These are phyloP conservation scores for Orbilia blumenaviensis DNA, from an alignment of 2,329 filamentous ascomycete species.

Conservation along the genomic window DNA sequence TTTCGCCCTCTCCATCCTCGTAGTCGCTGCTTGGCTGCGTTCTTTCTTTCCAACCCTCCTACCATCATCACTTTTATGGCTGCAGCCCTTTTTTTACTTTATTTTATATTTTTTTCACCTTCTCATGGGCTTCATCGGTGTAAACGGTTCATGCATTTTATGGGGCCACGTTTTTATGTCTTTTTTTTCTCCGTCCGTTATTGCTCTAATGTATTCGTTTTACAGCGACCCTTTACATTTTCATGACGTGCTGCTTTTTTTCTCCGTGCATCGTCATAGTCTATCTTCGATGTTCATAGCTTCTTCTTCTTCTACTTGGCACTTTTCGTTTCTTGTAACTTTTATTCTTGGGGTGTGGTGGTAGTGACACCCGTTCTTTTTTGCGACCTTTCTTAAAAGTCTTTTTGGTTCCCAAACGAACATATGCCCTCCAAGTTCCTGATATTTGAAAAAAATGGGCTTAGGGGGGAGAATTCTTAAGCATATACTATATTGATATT, in stretches of 20 bases:
- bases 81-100: background rate
- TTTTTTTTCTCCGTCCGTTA: slow-evolving; percentile 19
- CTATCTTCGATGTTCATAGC: slow-evolving; percentile 49
- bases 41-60: background rate
- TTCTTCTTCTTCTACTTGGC: slow-evolving; percentile 53
- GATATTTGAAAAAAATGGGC: slow-evolving; percentile 12
- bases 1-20: background rate
- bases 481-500: slow-evolving; percentile 5
- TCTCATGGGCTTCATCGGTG: slow-evolving; percentile 35
- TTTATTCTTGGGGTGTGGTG: slow-evolving; percentile 43
- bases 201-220: slow-evolving; percentile 40
- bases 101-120: slow-evolving; percentile 29
- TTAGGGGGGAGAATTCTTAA: background rate
- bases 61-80: background rate
- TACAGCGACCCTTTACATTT: slow-evolving; percentile 41
- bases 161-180: slow-evolving; percentile 35
- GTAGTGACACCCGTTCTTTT: slow-evolving; percentile 23
- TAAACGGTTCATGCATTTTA: slow-evolving; percentile 51
- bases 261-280: slow-evolving; percentile 51
- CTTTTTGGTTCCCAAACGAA: slow-evolving; percentile 15
- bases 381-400: slow-evolving; percentile 29
- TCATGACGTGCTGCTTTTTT: slow-evolving; percentile 55
- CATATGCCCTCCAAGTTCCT: background rate
- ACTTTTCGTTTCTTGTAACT: slow-evolving; percentile 54
- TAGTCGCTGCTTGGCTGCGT: background rate